phyloP scores from a whole-genome alignment of 108 stramenopile genomes.

The Pseudonitzschia delicatissima region DNA sequence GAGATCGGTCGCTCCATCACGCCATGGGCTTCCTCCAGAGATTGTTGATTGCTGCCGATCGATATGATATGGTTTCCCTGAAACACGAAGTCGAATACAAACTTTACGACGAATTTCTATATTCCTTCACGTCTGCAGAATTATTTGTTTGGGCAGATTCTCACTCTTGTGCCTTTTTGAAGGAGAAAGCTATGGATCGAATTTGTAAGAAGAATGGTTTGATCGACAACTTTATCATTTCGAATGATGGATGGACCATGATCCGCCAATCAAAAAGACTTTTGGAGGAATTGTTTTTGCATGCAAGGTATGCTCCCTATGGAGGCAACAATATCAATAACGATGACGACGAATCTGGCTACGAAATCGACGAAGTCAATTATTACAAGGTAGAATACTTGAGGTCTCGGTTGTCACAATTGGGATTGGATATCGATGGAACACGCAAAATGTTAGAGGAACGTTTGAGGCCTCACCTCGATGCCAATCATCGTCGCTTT shows the following conservation, averaged over 20 bases:
- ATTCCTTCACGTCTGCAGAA: not conserved
- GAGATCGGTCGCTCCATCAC: not conserved
- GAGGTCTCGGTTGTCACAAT: not conserved
- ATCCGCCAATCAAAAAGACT: not conserved
- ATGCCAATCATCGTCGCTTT: not conserved
- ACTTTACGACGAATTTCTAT: not conserved
- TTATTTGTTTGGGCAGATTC: slow-evolving; percentile 14
- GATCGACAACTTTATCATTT: slow-evolving; percentile 3
- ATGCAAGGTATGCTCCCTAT: not conserved
- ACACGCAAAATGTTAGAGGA: not conserved
- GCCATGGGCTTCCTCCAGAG: not conserved
- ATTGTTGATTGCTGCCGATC: slow-evolving; percentile 12
- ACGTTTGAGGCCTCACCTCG: not conserved
- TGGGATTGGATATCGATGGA: not conserved
- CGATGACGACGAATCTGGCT: too few relatives aligned
- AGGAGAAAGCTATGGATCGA: slow-evolving; percentile 13
- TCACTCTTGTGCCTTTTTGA: slow-evolving; percentile 16
- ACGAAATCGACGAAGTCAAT: not conserved
- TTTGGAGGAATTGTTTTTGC: slow-evolving; percentile 3
- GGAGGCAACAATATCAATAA: not conserved
- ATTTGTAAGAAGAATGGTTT: not conserved
- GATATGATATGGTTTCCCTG: slow-evolving; percentile 4
- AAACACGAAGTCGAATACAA: slow-evolving; percentile 14
- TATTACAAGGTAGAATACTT: slow-evolving; percentile 1
- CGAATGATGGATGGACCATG: slow-evolving; percentile 5